Percentiles rank a stretch among this genome's conserved stretches.
Conservation (phyloP, 192 early-diverging fungal species). For the Mortierella hygrophila region DNA sequence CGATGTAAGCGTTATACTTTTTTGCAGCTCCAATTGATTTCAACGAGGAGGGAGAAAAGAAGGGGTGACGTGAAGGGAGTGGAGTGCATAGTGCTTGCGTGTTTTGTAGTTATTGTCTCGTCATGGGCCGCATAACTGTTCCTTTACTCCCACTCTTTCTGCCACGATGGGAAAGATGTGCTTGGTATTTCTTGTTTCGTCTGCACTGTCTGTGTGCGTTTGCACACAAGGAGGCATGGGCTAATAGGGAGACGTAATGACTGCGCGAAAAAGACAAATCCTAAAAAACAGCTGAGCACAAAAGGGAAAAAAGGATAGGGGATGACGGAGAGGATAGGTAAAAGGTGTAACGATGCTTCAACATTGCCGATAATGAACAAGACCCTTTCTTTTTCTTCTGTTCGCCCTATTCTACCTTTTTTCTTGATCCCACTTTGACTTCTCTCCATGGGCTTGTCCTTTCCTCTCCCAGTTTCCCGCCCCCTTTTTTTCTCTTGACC, state of each 20-base stretch:
- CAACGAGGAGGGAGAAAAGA: too few relatives aligned
- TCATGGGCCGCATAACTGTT: too few relatives aligned
- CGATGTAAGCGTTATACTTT: slow-evolving; percentile 39
- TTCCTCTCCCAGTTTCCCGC: not conserved
- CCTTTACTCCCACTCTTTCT: too few relatives aligned
- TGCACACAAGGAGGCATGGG: not conserved
- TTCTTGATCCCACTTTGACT: not conserved
- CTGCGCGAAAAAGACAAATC: not conserved
- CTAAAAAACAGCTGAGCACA: not conserved
- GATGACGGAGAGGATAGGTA: not conserved
- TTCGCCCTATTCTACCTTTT: not conserved
- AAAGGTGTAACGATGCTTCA: not conserved
- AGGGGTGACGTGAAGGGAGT: too few relatives aligned
- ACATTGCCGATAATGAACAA: not conserved
- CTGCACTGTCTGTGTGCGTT: not conserved
- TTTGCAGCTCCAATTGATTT: not conserved
- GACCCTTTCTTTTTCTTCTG: not conserved
- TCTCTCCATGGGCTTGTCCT: not conserved
- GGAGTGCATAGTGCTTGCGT: too few relatives aligned
- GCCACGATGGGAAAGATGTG: too few relatives aligned
- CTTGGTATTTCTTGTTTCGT: too few relatives aligned
- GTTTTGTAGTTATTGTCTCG: too few relatives aligned
- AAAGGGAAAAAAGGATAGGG: not conserved
- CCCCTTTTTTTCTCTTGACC: not conserved
- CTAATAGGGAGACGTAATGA: not conserved